Conservation (phyloP, 2,329 filamentous ascomycete species). For the Cyphellophora attinorum region DNA sequence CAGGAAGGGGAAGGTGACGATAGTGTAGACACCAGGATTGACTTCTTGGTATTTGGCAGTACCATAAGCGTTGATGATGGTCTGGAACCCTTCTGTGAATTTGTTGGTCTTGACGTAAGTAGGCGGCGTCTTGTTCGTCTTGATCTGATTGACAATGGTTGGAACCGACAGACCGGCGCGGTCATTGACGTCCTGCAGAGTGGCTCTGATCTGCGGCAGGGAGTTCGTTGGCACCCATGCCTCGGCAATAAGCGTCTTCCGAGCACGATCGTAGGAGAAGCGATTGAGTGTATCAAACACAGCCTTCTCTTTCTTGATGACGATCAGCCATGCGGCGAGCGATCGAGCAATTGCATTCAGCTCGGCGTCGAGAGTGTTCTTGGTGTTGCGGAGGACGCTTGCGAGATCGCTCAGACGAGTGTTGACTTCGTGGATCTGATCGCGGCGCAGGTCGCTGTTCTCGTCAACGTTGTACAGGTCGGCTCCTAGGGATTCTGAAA, state of each 20-base stretch:
- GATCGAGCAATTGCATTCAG: conserved; percentile 87
- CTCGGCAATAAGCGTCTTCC: conserved; percentile 94
- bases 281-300: conserved; percentile 92
- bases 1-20: conserved; percentile 97
- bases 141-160: conserved; percentile 96
- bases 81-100: conserved; percentile 96
- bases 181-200: conserved; percentile 92
- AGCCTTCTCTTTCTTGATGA: conserved; percentile 96
- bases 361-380: conserved; percentile 86
- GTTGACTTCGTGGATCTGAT: conserved; percentile 97
- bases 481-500: conserved; percentile 92
- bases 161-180: conserved; percentile 91
- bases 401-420: conserved; percentile 81
- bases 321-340: conserved; percentile 91
- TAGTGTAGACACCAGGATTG: conserved; percentile 89
- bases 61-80: conserved; percentile 96
- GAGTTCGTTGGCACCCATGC: conserved; percentile 95
- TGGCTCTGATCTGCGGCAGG: conserved; percentile 78
- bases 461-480: conserved; percentile 96
- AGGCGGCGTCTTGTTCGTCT: conserved; percentile 91
- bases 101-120: conserved; percentile 98
- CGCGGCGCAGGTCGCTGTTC: conserved; percentile 86
- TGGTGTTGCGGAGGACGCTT: conserved; percentile 89
- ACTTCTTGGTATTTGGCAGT: conserved; percentile 96
- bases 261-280: conserved; percentile 91